These are phyloP conservation scores for Anethum foeniculum DNA, from an alignment of 140 eudicot species.

Conservation along the genomic window DNA sequence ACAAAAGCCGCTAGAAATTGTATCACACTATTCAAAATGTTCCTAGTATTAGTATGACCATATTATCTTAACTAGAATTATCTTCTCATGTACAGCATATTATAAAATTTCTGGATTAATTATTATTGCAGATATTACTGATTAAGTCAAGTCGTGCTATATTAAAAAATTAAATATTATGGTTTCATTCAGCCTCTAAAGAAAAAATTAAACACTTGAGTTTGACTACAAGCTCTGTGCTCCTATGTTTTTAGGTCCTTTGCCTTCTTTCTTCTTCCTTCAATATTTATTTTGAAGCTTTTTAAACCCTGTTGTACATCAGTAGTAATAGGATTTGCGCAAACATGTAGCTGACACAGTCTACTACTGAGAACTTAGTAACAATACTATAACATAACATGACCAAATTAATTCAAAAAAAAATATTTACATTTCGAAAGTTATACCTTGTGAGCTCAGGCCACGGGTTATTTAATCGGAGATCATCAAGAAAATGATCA, in stretches of 20 bases:
- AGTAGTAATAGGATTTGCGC: neutral
- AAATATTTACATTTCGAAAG: neutral
- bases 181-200: neutral
- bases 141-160: neutral
- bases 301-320: neutral
- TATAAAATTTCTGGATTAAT: neutral
- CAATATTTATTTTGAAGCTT: neutral
- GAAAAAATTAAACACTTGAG: neutral
- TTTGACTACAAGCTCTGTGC: neutral
- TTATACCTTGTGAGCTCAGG: constrained; percentile 79
- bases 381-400: neutral
- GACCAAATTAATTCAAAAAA: neutral
- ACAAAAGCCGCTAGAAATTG: neutral
- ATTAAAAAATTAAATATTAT: neutral
- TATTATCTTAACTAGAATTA: neutral
- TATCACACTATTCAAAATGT: neutral
- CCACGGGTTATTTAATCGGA: constrained; percentile 93
- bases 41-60: neutral
- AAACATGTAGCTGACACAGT: neutral
- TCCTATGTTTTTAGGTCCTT: neutral
- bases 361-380: neutral
- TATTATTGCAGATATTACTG: neutral
- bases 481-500: constrained; percentile 91
- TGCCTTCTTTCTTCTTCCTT: neutral
- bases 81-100: neutral